Evolutionary conservation across 768 basidiomycete species (phyloP).

Genomic region (Lactarius quietus): DNA sequence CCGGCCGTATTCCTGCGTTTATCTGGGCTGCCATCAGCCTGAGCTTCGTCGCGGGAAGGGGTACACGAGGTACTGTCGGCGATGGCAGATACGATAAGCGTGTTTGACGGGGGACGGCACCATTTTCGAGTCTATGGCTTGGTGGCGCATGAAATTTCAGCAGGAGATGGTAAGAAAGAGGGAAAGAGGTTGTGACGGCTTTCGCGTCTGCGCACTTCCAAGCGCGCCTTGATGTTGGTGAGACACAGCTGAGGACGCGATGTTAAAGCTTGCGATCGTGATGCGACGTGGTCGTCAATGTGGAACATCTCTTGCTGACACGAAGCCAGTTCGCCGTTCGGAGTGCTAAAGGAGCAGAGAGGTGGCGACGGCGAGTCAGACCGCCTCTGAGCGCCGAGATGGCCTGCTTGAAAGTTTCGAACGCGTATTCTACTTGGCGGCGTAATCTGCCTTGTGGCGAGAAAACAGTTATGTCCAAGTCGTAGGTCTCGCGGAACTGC

Average conservation of each 20-base stretch:
- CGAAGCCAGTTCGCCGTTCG: conserved; percentile 96
- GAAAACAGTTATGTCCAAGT: conserved; percentile 98
- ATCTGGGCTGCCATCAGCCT: no score
- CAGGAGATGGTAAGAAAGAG: not conserved
- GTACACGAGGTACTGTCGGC: conserved; percentile 76
- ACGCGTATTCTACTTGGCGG: conserved; percentile 98
- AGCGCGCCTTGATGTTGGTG: not conserved
- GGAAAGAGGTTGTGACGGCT: not conserved
- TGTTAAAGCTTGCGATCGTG: conserved; percentile 97
- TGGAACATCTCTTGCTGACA: conserved; percentile 99
- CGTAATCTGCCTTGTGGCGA: conserved; percentile 93
- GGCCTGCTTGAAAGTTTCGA: conserved; percentile 99
- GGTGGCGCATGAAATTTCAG: conserved; percentile 99
- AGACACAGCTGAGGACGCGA: conserved; percentile 87
- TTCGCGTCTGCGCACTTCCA: not conserved
- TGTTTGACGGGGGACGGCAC: conserved; percentile 90
- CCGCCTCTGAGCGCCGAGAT: conserved; percentile 99
- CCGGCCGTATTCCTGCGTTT: conserved; percentile 38
- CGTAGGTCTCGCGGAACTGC: conserved; percentile 94
- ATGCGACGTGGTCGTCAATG: conserved; percentile 99
- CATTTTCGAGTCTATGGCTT: conserved; percentile 95
- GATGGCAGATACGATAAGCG: conserved; percentile 86
- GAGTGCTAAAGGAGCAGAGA: conserved; percentile 79
- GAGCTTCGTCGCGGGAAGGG: no score
- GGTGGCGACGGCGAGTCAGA: conserved; percentile 52